phyloP scores from a whole-genome alignment of 2,329 filamentous ascomycete genomes.

The Elsinoe australis region DNA sequence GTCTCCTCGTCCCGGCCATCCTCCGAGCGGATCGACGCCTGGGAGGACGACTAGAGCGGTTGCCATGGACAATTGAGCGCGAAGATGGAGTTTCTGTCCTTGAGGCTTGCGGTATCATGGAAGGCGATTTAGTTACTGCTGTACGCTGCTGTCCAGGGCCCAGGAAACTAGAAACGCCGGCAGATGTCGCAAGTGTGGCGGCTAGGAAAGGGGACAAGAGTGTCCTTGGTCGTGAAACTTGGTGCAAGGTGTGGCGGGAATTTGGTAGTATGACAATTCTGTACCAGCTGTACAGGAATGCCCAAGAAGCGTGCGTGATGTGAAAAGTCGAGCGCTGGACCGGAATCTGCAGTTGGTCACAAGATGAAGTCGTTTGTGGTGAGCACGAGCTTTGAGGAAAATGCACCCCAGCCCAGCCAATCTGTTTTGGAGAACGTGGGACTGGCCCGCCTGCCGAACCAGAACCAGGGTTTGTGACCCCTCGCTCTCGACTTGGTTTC shows the following conservation, averaged over 20 bases:
- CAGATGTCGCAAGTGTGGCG: background rate
- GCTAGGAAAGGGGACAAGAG: background rate
- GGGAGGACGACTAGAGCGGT: constrained; percentile 5
- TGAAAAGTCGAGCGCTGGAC: background rate
- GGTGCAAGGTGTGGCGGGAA: background rate
- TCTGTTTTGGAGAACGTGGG: constrained; percentile 3
- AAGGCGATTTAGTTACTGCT: constrained; percentile 10
- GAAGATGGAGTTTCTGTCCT: background rate
- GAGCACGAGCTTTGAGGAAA: background rate
- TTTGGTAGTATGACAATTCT: constrained; percentile 4
- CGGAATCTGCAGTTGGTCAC: background rate
- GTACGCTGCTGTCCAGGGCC: constrained; percentile 7
- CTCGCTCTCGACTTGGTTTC: background rate
- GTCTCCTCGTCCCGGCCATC: constrained; percentile 13
- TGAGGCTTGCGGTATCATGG: constrained; percentile 13
- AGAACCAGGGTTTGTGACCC: constrained; percentile 7
- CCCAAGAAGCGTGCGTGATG: background rate
- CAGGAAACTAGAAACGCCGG: constrained; percentile 2
- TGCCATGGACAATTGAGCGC: constrained; percentile 15
- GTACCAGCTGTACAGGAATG: background rate
- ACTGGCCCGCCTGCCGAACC: constrained; percentile 10
- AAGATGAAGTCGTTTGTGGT: constrained; percentile 9
- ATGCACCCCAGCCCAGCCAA: constrained; percentile 9
- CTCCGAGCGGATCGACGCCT: constrained; percentile 10
- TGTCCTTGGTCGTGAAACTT: background rate